Evolutionary conservation across 129 eudicot genomes (phyloP).

Genomic region (Tagetes erecta): DNA sequence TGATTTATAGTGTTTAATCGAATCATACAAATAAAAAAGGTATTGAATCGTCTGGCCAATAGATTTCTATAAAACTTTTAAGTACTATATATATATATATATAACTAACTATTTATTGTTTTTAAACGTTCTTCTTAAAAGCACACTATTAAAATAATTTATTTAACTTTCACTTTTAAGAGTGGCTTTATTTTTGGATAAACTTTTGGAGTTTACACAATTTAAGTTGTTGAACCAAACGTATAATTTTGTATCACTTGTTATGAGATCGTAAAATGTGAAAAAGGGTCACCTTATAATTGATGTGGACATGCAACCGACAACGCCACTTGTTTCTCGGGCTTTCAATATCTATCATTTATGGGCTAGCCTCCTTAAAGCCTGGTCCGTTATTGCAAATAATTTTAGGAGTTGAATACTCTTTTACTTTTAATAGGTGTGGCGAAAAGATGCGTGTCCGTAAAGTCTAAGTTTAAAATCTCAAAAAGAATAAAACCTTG

Average conservation of each 20-base stretch:
- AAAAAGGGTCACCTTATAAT: background rate
- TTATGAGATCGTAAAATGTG: background rate
- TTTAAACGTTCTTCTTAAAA: background rate
- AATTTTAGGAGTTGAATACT: background rate
- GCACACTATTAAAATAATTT: background rate
- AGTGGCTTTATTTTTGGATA: background rate
- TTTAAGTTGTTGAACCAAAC: background rate
- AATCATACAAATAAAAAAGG: background rate
- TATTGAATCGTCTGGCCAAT: background rate
- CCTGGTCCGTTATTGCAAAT: background rate
- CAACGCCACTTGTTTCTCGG: background rate
- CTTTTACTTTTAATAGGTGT: too few relatives aligned
- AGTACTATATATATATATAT: background rate
- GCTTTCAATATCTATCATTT: background rate
- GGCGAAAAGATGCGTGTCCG: too few relatives aligned
- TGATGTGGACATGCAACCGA: constrained; percentile 5
- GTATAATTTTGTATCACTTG: background rate
- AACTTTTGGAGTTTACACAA: background rate
- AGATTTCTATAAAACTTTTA: background rate
- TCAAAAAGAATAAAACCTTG: too few relatives aligned
- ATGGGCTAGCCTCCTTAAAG: constrained; percentile 8
- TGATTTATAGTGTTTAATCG: background rate
- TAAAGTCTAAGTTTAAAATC: too few relatives aligned
- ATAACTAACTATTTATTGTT: background rate
- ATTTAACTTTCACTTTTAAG: background rate